Base-by-base conservation (phyloP, 2,329 filamentous ascomycete species). In the Colletotrichum graminicola region DNA sequence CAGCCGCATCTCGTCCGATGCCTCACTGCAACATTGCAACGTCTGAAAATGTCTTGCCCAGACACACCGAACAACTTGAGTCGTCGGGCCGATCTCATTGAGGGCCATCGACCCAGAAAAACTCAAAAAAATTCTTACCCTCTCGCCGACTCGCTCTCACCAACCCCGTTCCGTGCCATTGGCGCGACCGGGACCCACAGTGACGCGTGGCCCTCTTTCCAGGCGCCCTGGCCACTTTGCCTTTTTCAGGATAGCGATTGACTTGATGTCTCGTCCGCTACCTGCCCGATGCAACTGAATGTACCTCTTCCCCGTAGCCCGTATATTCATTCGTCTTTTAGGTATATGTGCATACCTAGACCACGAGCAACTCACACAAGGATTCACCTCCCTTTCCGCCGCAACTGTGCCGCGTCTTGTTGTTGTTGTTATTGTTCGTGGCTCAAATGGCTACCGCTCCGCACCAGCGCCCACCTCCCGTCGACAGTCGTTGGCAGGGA, bases 121-220 rank as follows among this genome's bases (percentile, higher is more conserved):
- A 41, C 12, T 41, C 39, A 47, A n/a, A 7, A 12, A 23, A 7
- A n/a, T 39, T 10, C 56, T 47, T 12, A 16, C 41, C 56, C 21
- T 39, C 45, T 62, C 14, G 23, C 32, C 59, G 1, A 23, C 41
- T 45, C 43, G 21, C 41, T 23, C 32, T 36, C 59, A 26, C 43
- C 36, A 60, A 45, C 11, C 43, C 43, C 34, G 18, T 29, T 60
- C 47, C 65, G 12, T 34, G 8, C 21, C n/a, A 63, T 63, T 64
- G 65, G 65, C 59, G 34, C 36, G 26, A 10, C 32, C 7, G n/a
- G 34, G 68, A 26, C 39, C 68, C 68, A 64, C 39, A 60, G 65
- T 34, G 68, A 71, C 68, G 68, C 68, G 68, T 71, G 68, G 68
- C 68, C 62, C 34, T 39, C 52, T 63, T 62, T 14, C 59, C 21